Conservation (phyloP, 2,329 filamentous ascomycete genomes). For the Fusarium sp. region DNA sequence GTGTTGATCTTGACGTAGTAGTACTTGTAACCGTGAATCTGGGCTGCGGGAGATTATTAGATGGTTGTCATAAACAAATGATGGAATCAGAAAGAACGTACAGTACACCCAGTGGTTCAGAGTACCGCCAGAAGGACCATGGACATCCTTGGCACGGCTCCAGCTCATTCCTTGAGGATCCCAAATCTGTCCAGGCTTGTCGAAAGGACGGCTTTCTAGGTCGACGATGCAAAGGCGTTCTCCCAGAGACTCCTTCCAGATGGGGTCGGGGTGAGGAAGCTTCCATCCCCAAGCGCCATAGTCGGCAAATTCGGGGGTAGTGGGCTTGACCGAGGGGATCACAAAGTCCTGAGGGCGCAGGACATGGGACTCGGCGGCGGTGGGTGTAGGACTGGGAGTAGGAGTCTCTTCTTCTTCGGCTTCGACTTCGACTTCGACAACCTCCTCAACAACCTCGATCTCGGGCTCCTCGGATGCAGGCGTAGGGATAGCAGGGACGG, state of each 20-base stretch:
- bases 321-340: constrained; percentile 40
- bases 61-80: too few species aligned
- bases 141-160: constrained; percentile 46
- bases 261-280: constrained; percentile 37
- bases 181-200: constrained; percentile 50
- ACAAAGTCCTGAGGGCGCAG: neutral
- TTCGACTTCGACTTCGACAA: neutral
- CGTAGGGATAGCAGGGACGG: neutral
- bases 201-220: constrained; percentile 55
- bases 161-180: constrained; percentile 49
- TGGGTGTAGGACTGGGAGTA: neutral
- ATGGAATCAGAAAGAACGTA: constrained; percentile 21
- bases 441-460: neutral
- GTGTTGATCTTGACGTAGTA: constrained; percentile 54
- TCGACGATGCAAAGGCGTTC: constrained; percentile 58
- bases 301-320: constrained; percentile 40
- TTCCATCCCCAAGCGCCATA: constrained; percentile 48
- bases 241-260: constrained; percentile 49
- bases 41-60: constrained; percentile 43
- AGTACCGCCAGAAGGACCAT: constrained; percentile 53
- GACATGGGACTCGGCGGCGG: neutral
- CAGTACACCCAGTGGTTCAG: constrained; percentile 59
- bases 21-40: constrained; percentile 60
- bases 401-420: neutral
- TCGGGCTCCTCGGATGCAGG: neutral